These are phyloP conservation scores for Centella asiatica DNA, from an alignment of 129 eudicot genomes.

Conservation along the genomic window DNA sequence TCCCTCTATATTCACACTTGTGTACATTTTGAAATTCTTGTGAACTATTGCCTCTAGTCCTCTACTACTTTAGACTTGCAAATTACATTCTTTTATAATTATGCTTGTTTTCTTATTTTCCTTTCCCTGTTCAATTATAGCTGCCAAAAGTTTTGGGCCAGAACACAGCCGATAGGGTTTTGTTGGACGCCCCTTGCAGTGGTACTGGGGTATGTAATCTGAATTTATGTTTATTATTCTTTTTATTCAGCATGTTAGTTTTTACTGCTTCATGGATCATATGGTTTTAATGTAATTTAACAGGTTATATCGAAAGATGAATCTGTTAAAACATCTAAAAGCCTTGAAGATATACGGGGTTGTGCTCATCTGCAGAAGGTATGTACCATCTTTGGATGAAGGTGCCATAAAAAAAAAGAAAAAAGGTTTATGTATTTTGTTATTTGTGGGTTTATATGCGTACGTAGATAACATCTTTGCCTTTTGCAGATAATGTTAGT, in stretches of 20 bases:
- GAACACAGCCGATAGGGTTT: conserved; percentile 75
- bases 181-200: conserved; percentile 99
- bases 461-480: background rate
- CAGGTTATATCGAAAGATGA: conserved; percentile 98
- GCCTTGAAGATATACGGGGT: conserved; percentile 65
- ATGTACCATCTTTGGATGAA: background rate
- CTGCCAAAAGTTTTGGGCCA: conserved; percentile 82
- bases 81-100: background rate
- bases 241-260: background rate
- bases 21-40: background rate
- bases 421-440: background rate
- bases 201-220: conserved; percentile 81
- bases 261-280: background rate
- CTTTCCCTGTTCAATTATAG: conserved; percentile 26
- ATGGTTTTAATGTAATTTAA: conserved; percentile 1
- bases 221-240: background rate
- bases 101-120: background rate
- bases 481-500: background rate
- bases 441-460: background rate
- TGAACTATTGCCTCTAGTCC: background rate
- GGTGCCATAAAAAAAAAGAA: background rate
- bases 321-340: conserved; percentile 89
- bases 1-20: background rate
- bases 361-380: conserved; percentile 90
- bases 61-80: background rate